phyloP scores from a whole-genome alignment of 768 basidiomycete genomes.

The Boletus rubescentipes region DNA sequence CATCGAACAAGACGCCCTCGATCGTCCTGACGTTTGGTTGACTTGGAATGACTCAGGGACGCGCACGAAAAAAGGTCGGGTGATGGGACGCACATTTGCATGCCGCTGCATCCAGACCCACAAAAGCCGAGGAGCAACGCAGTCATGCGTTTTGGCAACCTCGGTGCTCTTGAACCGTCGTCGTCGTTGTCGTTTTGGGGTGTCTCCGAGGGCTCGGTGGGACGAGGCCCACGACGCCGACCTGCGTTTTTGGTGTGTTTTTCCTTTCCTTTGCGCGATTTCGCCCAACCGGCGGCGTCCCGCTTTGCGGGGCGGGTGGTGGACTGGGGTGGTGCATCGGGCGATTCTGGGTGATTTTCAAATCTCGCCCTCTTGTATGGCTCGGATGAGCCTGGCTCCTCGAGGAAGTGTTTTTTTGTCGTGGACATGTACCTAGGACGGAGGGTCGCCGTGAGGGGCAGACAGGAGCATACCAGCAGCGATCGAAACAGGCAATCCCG shows the following conservation, averaged over 20 bases:
- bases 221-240: slow-evolving; percentile 44
- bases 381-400: background rate
- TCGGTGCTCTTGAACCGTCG: slow-evolving; percentile 41
- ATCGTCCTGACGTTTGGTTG: slow-evolving; percentile 78
- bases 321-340: background rate
- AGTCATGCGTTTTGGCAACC: slow-evolving; percentile 81
- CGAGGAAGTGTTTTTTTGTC: slow-evolving; percentile 7
- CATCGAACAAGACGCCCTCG: slow-evolving; percentile 86
- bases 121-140: slow-evolving; percentile 89
- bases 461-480: background rate
- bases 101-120: slow-evolving; percentile 89
- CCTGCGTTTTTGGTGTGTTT: slow-evolving; percentile 38
- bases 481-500: slow-evolving; percentile 3
- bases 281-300: slow-evolving; percentile 33
- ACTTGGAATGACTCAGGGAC: slow-evolving; percentile 35
- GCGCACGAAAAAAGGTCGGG: too few species aligned
- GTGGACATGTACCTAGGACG: slow-evolving; percentile 1
- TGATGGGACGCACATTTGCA: slow-evolving; percentile 81
- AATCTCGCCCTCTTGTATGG: slow-evolving; percentile 14
- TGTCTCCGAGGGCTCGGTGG: slow-evolving; percentile 32
- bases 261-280: slow-evolving; percentile 36
- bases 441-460: background rate
- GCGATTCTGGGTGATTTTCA: background rate
- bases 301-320: slow-evolving; percentile 7
- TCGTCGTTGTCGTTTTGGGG: slow-evolving; percentile 18